These are phyloP conservation scores for Porodaedalea pini DNA, from an alignment of 1,284 basidiomycete genomes.

Conservation along the genomic window DNA sequence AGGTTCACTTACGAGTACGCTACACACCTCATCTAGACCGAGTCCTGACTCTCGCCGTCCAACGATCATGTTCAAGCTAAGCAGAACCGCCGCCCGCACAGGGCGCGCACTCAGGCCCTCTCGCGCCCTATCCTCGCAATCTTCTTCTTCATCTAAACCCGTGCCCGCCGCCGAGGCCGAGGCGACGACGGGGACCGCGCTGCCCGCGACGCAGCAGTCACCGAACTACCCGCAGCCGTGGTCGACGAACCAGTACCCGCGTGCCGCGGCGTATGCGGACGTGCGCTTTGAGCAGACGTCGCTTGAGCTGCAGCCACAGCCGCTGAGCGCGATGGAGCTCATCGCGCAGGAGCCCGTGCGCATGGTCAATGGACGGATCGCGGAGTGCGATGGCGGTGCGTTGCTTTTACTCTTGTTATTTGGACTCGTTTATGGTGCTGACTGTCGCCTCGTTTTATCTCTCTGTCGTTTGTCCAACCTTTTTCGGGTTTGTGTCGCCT, in stretches of 20 bases:
- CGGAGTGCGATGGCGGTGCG: slow-evolving; percentile 92
- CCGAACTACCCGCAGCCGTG: slow-evolving; percentile 40
- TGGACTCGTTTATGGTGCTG: neutral
- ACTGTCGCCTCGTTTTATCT: neutral
- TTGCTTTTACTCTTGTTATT: slow-evolving; percentile 19
- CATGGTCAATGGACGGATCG: slow-evolving; percentile 76
- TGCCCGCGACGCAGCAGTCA: slow-evolving; percentile 30
- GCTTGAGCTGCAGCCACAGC: slow-evolving; percentile 83
- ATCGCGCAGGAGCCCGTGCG: slow-evolving; percentile 84
- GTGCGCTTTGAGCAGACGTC: slow-evolving; percentile 91
- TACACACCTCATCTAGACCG: neutral
- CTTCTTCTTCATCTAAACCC: neutral
- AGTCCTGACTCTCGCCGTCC: neutral
- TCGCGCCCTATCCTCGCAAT: neutral
- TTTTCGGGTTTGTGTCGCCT: slow-evolving; percentile 6
- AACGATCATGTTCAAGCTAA: slow-evolving; percentile 19
- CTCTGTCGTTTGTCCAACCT: neutral
- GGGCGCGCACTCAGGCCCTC: slow-evolving; percentile 2
- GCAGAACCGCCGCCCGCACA: slow-evolving; percentile 12
- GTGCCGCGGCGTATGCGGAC: slow-evolving; percentile 39
- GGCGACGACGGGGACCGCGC: slow-evolving; percentile 23
- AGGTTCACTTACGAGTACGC: neutral
- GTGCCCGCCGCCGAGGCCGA: slow-evolving; percentile 24
- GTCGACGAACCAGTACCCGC: slow-evolving; percentile 36
- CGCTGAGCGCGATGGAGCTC: slow-evolving; percentile 90